phyloP scores from a whole-genome alignment of 2,329 filamentous ascomycete species.

The Knufia petricola region DNA sequence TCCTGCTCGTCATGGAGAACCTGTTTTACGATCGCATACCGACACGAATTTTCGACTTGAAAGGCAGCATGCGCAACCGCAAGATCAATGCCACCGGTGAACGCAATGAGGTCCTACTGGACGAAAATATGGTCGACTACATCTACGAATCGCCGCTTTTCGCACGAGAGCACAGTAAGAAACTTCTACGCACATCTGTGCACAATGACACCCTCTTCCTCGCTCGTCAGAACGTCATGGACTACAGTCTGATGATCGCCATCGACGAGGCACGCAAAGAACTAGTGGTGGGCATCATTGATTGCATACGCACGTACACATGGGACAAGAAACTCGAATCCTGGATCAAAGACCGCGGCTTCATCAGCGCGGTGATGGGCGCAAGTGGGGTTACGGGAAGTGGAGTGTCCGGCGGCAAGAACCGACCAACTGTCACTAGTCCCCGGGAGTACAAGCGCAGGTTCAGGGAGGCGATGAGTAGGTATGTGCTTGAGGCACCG shows the following conservation, averaged over 20 bases:
- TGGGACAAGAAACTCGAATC: slow-evolving; percentile 99
- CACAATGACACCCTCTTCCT: slow-evolving; percentile 98
- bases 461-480: slow-evolving; percentile 92
- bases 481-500: slow-evolving; percentile 53
- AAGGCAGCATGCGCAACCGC: slow-evolving; percentile 96
- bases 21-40: slow-evolving; percentile 91
- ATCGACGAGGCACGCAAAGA: slow-evolving; percentile 86
- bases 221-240: slow-evolving; percentile 94
- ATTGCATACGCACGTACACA: slow-evolving; percentile 96
- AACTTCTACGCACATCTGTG: slow-evolving; percentile 78
- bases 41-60: slow-evolving; percentile 86
- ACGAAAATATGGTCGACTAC: slow-evolving; percentile 98
- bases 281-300: slow-evolving; percentile 93
- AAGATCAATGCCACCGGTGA: slow-evolving; percentile 94
- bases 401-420: slow-evolving; percentile 60
- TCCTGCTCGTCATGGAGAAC: slow-evolving; percentile 93
- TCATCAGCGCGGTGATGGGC: slow-evolving; percentile 33
- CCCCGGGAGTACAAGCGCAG: slow-evolving; percentile 96
- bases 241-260: slow-evolving; percentile 96
- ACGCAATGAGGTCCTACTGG: slow-evolving; percentile 88
- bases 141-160: slow-evolving; percentile 97
- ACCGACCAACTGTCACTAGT: slow-evolving; percentile 86
- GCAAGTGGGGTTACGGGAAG: slow-evolving; percentile 29
- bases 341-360: slow-evolving; percentile 96
- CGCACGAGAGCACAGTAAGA: slow-evolving; percentile 90